Base-by-base conservation (phyloP, 208 protist species). In the Angomonas deanei region DNA sequence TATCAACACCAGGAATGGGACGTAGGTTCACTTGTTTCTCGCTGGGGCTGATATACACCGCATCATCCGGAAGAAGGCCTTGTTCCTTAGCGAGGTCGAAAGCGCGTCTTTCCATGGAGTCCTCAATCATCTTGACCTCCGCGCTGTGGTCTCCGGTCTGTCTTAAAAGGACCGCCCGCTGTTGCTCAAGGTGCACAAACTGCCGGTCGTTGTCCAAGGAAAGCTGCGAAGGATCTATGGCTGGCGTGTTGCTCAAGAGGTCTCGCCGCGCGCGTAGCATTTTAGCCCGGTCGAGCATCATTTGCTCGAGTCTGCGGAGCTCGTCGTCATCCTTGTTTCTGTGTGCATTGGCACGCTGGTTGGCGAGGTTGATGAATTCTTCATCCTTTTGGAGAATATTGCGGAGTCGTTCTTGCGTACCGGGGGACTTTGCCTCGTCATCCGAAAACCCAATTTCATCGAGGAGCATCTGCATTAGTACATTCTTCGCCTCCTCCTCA, bases 291-390 rank as follows among this genome's bases (percentile, higher is more conserved):
- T 70, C 70, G 61, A 84, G 70, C 83, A 90, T 90, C 15, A 33
- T 61, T 24, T 85, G 72, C 67, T 88, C 86, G 17, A 88, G 8
- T 42, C 15, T 8, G 36, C 8, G 36, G 8, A 42, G 15, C 15
- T 42, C 36, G 36, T 42, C 36, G 36, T 42, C 36, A 17, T 76
- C 74, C 66, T 69, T 72, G 46, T 88, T 89, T 58, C 66, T 72
- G 47, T 64, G 69, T n/a, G 80, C 80, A 67, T 93, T 93, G 1
- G 70, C 61, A 33, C 78, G 82, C n/a, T 69, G 52, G 57, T 72
- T 62, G 21, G 61, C 79, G 67, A 87, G 64, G 27, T 76, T 63
- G n/a, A 49, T 58, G 54, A 88, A 89, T n/a, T 32, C 56, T n/a
- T 66, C 30, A 56, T 92, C 80, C 24, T 60, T 64, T 55, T 72